Percentiles rank a stretch among this genome's conserved stretches.
Evolutionary conservation across 441 rosid species (phyloP).

Genomic region (Corymbia citriodora): DNA sequence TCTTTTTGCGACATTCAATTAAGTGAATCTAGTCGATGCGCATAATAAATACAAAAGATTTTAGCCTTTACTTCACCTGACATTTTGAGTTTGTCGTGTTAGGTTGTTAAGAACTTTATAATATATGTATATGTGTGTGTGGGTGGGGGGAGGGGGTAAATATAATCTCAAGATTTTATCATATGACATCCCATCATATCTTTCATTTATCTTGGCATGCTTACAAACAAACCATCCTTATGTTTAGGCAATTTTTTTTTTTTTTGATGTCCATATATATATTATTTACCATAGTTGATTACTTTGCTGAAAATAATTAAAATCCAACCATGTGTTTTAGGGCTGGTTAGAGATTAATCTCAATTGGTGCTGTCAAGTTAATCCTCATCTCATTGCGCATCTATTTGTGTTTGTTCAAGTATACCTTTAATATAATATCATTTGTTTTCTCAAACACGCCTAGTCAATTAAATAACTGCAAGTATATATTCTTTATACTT

Average conservation of each 20-base stretch:
- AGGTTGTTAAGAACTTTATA: not conserved
- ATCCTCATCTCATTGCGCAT: not conserved
- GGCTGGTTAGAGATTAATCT: not conserved
- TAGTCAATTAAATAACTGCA: not conserved
- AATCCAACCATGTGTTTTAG: no score
- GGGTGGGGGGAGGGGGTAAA: not conserved
- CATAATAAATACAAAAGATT: not conserved
- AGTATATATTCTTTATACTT: not conserved
- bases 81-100: not conserved
- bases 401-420: not conserved
- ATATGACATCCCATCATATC: not conserved
- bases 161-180: not conserved
- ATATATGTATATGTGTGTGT: no score
- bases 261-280: no score
- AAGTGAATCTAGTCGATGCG: fast-evolving
- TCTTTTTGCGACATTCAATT: not conserved
- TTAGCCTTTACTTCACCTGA: not conserved
- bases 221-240: not conserved
- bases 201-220: not conserved
- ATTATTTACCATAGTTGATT: not conserved
- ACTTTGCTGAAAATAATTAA: not conserved
- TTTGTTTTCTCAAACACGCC: not conserved
- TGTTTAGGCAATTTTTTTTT: not conserved
- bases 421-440: not conserved
- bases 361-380: not conserved